Evolutionary conservation across 495 filamentous ascomycete species (phyloP), one percentile per base, ranked within the genome.

Genomic region (Daldinia vernicosa): DNA sequence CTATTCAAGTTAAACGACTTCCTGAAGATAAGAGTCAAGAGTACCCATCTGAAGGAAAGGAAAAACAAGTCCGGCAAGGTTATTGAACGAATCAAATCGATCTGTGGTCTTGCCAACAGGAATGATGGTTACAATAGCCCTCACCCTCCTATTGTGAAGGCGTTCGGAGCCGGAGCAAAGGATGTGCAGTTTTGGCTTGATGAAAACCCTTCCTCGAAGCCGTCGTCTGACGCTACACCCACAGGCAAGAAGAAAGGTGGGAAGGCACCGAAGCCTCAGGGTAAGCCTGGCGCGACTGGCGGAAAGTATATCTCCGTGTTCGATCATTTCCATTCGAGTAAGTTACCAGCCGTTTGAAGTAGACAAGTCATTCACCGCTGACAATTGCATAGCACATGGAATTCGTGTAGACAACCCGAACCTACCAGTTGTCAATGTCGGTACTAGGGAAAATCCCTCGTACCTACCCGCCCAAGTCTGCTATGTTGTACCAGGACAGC

Each of bases 381-480:
- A 59, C 24, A 45, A 28, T 45, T 11, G 12, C 35, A 12, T 35
- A 66, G 63, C 17, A 12, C 47, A 71, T 60, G 17, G 24, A 14
- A 55, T 54, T 57, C 53, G 56, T 11, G 14, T 53, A 12, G 27
- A 53, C 50, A 53, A 55, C 24, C 45, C 59, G 37, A 60, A 76
- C 0, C 59, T 83, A 14, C 89, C 90, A 0, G 85, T 92, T 2
- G 77, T 94, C 58, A 92, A 93, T 69, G 84, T 90, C 17, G 89
- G 90, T 12, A 87, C 75, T 26, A 74, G 45, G 5, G 79, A 84
- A 1, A 81, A 85, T n/a, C 87, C 90, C 0, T 78, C 76, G 47
- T 93, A 89, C 65, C 67, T 92, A 30, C 89, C 91, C 0, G 75
- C 83, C 5, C 87, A 93, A 60, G 81, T 89, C 11, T 91, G 88